phyloP scores from a whole-genome alignment of 225 moss, liverwort and hornwort species.

The Straminergon stramineum region DNA sequence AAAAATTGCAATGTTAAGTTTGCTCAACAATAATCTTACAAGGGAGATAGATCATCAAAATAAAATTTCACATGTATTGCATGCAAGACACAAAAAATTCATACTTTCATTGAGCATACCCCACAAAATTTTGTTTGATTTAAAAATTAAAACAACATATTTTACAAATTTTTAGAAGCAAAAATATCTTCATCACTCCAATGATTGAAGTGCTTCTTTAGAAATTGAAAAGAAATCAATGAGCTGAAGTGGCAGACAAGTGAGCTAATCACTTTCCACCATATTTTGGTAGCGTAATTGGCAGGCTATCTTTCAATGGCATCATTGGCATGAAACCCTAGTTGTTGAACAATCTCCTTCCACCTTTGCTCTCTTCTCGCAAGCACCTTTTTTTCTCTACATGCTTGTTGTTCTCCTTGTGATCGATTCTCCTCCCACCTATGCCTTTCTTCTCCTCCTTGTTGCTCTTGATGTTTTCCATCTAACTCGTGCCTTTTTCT shows the following conservation, averaged over 20 bases:
- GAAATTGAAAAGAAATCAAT: background rate
- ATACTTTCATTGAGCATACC: background rate
- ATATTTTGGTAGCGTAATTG: background rate
- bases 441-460: background rate
- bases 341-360: background rate
- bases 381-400: background rate
- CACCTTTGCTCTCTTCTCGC: fast-evolving
- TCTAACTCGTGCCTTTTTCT: background rate
- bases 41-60: background rate
- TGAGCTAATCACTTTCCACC: background rate
- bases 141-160: background rate
- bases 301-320: background rate
- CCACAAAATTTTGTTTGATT: too few relatives aligned
- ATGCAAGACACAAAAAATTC: background rate
- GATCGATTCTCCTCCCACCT: background rate
- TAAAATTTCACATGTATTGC: background rate
- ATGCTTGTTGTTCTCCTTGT: background rate
- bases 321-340: background rate
- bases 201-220: background rate
- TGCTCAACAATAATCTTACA: background rate
- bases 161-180: background rate
- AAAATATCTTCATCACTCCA: background rate
- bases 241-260: background rate
- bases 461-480: background rate
- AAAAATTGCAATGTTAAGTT: background rate